Evolutionary conservation across 1,139 yeast species (phyloP).

Genomic region (Yamadazyma pseudoaaseri): DNA sequence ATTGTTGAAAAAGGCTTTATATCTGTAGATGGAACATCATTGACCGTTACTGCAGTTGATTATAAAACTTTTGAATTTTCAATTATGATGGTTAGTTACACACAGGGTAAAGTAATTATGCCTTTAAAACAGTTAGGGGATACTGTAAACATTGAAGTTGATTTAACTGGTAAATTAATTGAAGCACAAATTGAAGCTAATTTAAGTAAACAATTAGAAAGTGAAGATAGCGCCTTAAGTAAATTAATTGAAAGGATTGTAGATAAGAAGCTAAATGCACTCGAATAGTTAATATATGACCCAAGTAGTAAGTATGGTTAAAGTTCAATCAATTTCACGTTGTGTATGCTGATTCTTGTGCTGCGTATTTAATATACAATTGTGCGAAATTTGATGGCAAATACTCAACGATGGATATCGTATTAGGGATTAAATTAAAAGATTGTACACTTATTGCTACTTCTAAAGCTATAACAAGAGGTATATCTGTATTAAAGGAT

Average conservation of each 20-base stretch:
- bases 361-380: background rate
- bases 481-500: constrained; percentile 83
- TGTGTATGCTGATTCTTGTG: no score
- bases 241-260: constrained; percentile 50
- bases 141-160: constrained; percentile 87
- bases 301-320: no score
- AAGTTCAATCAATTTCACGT: no score
- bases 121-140: constrained; percentile 64
- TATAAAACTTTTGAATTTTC: constrained; percentile 57
- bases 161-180: constrained; percentile 85
- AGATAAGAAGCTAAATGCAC: constrained; percentile 42
- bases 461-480: constrained; percentile 91
- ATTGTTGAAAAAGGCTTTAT: constrained; percentile 94
- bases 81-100: constrained; percentile 89
- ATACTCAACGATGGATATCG: constrained; percentile 66
- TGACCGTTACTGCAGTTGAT: constrained; percentile 82
- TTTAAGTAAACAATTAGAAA: constrained; percentile 53
- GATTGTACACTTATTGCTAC: constrained; percentile 87
- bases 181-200: constrained; percentile 75
- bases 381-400: constrained; percentile 2
- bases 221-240: constrained; percentile 36
- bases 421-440: constrained; percentile 79
- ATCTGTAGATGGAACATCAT: constrained; percentile 89
- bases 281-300: no score
- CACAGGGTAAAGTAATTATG: constrained; percentile 79